Percentiles rank a stretch among this genome's conserved stretches.
Conservation (phyloP, 208 protist genomes). For the Crithidia brevicula region DNA sequence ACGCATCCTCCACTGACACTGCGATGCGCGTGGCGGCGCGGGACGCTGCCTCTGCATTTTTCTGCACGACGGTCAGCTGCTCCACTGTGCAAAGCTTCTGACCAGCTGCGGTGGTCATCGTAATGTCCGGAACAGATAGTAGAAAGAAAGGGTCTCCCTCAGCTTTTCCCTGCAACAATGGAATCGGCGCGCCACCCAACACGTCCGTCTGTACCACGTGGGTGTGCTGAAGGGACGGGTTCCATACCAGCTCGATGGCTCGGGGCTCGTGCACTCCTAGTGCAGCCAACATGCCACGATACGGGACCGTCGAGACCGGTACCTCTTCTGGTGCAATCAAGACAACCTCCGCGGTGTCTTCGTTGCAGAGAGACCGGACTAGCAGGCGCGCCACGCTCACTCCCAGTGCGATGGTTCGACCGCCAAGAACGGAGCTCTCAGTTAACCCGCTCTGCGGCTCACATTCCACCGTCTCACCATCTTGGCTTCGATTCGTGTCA, state of each 20-base stretch:
- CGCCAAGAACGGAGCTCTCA: constrained; percentile 3
- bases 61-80: constrained; percentile 22
- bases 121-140: constrained; percentile 27
- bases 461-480: not conserved
- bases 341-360: constrained; percentile 30
- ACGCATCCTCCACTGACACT: constrained; percentile 13
- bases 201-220: too few species aligned
- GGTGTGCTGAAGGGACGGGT: not conserved
- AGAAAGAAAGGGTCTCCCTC: constrained; percentile 5
- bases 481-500: not conserved
- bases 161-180: too few species aligned
- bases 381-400: constrained; percentile 28
- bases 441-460: not conserved
- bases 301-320: constrained; percentile 12
- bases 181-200: too few species aligned
- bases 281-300: constrained; percentile 12
- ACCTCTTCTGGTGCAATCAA: constrained; percentile 24
- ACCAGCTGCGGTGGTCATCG: constrained; percentile 31
- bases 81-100: constrained; percentile 26
- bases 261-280: constrained; percentile 22
- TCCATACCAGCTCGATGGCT: constrained; percentile 26
- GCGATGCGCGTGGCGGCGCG: not conserved
- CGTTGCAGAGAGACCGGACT: constrained; percentile 13
- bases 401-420: constrained; percentile 10
- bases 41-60: not conserved